Evolutionary conservation across 352 stramenopile species (phyloP), one percentile per base, ranked within the genome.

Genomic region (Pythium pyrilobum): DNA sequence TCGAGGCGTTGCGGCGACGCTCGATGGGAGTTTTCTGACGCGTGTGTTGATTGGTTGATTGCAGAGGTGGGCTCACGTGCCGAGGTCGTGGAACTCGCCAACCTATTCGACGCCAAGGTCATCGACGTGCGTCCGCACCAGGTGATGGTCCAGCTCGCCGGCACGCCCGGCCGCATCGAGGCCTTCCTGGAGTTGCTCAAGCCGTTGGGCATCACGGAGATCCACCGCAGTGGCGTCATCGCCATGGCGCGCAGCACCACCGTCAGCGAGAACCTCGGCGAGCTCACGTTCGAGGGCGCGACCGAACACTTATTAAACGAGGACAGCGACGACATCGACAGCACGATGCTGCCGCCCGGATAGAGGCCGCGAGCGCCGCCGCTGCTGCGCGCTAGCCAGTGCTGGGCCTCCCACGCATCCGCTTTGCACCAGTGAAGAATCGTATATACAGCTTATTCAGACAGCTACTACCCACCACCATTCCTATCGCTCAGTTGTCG

Each of bases 401-500:
- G n/a, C n/a, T n/a, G n/a, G n/a, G n/a, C n/a, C n/a, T n/a, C n/a
- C n/a, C n/a, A n/a, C n/a, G n/a, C n/a, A n/a, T n/a, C n/a, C n/a
- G n/a, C n/a, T n/a, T n/a, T n/a, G 18, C 28, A 45, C n/a, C n/a
- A n/a, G 21, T 45, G 38, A 23, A 45, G 31, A 31, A 20, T 23
- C 28, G 31, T 45, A 45, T 44, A 44, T 31, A 44, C 38, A 45
- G 38, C 38, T 20, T 45, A 45, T 45, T 31, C 38, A 45, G 38
- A 28, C 18, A 11, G 28, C 20, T n/a, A 28, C 7, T 10, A 28
- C 23, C 34, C 34, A 28, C 38, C 20, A 18, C 20, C 23, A 23
- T 24, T 52, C n/a, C n/a, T n/a, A n/a, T n/a, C 2, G 25, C 5
- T 31, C 96, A 98, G 66, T 97, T 93, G 74, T 98, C 94, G 52